phyloP scores from a whole-genome alignment of 306 rosid genomes.

The Echinosophora koreensis region DNA sequence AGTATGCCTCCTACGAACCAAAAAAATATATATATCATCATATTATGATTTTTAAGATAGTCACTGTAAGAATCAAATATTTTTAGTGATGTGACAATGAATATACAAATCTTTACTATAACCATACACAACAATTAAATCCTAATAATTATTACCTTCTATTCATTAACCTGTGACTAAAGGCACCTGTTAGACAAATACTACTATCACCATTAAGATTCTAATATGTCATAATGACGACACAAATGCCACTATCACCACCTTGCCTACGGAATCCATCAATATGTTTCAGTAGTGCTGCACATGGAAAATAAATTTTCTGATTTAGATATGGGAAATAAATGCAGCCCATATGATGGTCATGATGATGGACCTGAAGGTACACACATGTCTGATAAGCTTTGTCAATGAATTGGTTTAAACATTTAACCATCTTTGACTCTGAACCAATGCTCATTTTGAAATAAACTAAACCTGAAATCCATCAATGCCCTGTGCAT shows the following conservation, averaged over 20 bases:
- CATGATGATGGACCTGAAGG: constrained; percentile 33
- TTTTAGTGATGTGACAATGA: no score
- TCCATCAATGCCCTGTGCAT: constrained; percentile 4
- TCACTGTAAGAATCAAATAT: no score
- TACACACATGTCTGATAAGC: constrained; percentile 1
- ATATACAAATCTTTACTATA: no score
- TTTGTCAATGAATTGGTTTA: not conserved
- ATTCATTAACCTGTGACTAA: not conserved
- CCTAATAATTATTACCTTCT: no score
- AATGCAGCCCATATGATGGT: constrained; percentile 41
- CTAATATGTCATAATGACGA: constrained; percentile 44
- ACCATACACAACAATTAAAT: no score
- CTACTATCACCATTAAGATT: not conserved
- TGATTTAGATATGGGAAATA: constrained; percentile 34
- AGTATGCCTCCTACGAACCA: no score
- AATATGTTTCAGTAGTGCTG: constrained; percentile 40
- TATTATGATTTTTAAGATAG: no score
- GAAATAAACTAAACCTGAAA: constrained; percentile 32
- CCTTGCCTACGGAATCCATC: constrained; percentile 34
- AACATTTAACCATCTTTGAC: constrained; percentile 21
- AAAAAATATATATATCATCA: no score
- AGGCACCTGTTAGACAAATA: not conserved
- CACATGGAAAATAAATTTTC: constrained; percentile 49
- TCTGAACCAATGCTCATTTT: constrained; percentile 2
- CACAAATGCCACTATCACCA: constrained; percentile 21